Base-by-base conservation (phyloP, 805 yeast genomes). In the Debaryomyces castellii region DNA sequence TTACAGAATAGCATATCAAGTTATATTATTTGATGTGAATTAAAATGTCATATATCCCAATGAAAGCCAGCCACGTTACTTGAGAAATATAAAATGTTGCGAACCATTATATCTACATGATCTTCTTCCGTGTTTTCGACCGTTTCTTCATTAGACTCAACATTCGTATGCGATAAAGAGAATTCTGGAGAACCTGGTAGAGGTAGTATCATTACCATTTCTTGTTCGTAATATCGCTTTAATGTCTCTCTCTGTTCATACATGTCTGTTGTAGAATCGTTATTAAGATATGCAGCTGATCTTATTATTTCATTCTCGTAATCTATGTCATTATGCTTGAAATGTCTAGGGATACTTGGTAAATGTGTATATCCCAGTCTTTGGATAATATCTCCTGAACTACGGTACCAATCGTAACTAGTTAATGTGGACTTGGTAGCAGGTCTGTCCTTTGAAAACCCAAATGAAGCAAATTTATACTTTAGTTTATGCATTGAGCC, bases 71-170 rank as follows among this genome's bases (percentile, higher is more conserved):
- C 28, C 11, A 9, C 28, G 11, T 25, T 25, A 10, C 11, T 25
- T 25, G 28, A 9, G 11, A 6, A 5, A 10, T 10, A 25, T 25
- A 57, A 41, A 28, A 57, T 57, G 21, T 52, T 51, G 20, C 40
- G 49, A 22, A 60, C 60, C 22, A 56, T 45, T 11, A 42, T 45
- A 37, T 56, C 60, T 6, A 56, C 48, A 12, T 41, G 43, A 39
- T 53, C 55, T 18, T 49, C 52, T 34, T 34, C 37, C 11, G 16
- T 38, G 41, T 8, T 18, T 2, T 20, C 40, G 10, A 40, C 27
- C 17, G 32, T 33, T 10, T 46, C 43, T 18, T 28, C 37, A 16
- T 38, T 10, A 9, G 7, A 12, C 12, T 25, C 12, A 9, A 25
- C 11, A 25, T 6, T 25, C 11, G 28, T 7, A 25, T 25, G 4